Evolutionary conservation across 2,329 filamentous ascomycete genomes (phyloP).

Genomic region (Huntiella bhutanensis): DNA sequence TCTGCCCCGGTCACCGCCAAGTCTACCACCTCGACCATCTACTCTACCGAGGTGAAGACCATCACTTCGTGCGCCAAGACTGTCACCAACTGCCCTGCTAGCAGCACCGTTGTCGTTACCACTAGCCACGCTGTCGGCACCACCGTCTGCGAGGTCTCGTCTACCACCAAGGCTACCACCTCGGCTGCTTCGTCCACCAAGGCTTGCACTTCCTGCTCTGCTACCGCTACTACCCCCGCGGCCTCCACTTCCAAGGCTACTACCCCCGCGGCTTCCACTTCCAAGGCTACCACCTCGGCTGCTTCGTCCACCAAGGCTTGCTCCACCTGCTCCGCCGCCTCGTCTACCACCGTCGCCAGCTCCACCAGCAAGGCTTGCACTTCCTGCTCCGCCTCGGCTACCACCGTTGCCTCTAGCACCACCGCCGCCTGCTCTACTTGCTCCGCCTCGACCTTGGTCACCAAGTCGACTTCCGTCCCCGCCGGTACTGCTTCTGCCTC

Average conservation of each 20-base stretch:
- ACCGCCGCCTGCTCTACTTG: neutral
- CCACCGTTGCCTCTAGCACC: neutral
- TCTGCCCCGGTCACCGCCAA: neutral
- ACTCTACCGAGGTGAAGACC: slow-evolving; percentile 2
- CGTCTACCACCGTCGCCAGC: neutral
- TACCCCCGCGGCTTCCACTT: neutral
- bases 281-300: neutral
- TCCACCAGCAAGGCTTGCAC: neutral
- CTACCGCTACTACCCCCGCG: neutral
- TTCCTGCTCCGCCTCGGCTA: neutral
- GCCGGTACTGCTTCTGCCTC: neutral
- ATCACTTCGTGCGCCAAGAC: slow-evolving; percentile 8
- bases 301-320: neutral
- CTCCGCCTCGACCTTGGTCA: neutral
- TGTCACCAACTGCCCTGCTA: slow-evolving; percentile 10
- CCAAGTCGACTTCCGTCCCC: neutral
- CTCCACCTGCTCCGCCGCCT: neutral
- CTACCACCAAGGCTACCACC: neutral
- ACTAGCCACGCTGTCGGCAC: slow-evolving; percentile 25
- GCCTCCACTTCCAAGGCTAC: neutral
- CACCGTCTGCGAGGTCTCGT: slow-evolving; percentile 20
- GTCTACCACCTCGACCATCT: slow-evolving; percentile 2
- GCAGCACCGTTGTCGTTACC: slow-evolving; percentile 20
- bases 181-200: no score
- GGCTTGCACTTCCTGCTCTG: slow-evolving; percentile 7